Evolutionary conservation across 495 filamentous ascomycete genomes (phyloP), one percentile per base, ranked within the genome.

Genomic region (Opeltia flavorubescens): DNA sequence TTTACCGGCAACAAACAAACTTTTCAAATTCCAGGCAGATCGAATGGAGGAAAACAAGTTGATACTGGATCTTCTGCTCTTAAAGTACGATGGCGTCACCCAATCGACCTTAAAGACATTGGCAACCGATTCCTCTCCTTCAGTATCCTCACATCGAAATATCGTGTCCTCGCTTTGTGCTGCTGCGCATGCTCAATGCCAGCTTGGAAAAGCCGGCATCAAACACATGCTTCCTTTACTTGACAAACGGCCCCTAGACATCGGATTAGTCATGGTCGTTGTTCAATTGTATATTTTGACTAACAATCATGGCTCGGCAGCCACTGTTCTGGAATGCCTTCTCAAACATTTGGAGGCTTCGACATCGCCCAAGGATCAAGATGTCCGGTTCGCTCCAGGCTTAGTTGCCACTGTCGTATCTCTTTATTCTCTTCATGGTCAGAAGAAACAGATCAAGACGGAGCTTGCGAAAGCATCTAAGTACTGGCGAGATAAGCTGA

Each of bases 321-420:
- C 87, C 45, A 69, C 66, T 35, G 71, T 86, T 5, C 66, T 99
- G 15, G 85, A 94, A 55, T 66, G 71, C 11, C 83, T 86, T 52
- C 69, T 94, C 31, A 75, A 71, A 49, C 73, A 71, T 15, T 71
- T 94, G n/a, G 78, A 78, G 9, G 70, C 69, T 7, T 74, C 78
- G 11, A 60, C 69, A 11, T 60, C 68, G 24, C 26, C 28, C 21
- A 58, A 77, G 44, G 76, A 86, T 50, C 69, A 76, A 43, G 72
- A 78, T 26, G 77, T 82, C 26, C 83, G 86, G 25, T 93, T 79
- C 59, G 79, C 86, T 27, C 91, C 93, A 0, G 93, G 93, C 23
- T 68, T 99, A 0, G 72, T 95, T 13, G 84, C 83, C n/a, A 69
- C 86, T 2, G 70, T 87, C 4, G 79, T 95, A 12, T 80, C 84